Evolutionary conservation across 441 rosid genomes (phyloP).

Genomic region (Euphorbia schlechtendalii): DNA sequence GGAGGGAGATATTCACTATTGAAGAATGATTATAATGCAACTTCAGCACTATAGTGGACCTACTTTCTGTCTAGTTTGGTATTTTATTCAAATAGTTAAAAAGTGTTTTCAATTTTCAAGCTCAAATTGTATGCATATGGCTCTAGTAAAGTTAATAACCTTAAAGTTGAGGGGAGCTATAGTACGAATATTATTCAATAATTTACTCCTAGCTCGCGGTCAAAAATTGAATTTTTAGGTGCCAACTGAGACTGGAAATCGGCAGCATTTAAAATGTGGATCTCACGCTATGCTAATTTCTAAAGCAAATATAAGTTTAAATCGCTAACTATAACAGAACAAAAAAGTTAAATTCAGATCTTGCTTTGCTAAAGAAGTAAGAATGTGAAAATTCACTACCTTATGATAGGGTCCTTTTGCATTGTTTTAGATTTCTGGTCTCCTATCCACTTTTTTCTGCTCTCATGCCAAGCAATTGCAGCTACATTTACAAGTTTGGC

Average conservation of each 20-base stretch:
- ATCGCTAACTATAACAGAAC: not conserved
- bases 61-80: not conserved
- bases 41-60: not conserved
- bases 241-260: conserved; percentile 2
- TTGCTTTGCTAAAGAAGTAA: conserved; percentile 5
- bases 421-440: conserved; percentile 37
- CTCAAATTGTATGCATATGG: not conserved
- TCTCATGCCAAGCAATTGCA: conserved; percentile 66
- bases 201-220: not conserved
- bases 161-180: not conserved
- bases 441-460: conserved; percentile 72
- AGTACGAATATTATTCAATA: not conserved
- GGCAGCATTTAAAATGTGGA: not conserved
- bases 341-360: not conserved
- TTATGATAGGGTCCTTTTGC: conserved; percentile 64
- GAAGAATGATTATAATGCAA: not conserved
- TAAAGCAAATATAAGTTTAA: not conserved
- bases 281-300: not conserved
- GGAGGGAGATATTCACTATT: not conserved
- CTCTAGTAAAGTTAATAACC: not conserved
- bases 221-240: not conserved
- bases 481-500: conserved; percentile 34
- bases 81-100: not conserved
- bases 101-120: not conserved
- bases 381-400: conserved; percentile 31